These are phyloP conservation scores for Ceratocystis destructans DNA, from an alignment of 2,329 filamentous ascomycete species.

Conservation along the genomic window DNA sequence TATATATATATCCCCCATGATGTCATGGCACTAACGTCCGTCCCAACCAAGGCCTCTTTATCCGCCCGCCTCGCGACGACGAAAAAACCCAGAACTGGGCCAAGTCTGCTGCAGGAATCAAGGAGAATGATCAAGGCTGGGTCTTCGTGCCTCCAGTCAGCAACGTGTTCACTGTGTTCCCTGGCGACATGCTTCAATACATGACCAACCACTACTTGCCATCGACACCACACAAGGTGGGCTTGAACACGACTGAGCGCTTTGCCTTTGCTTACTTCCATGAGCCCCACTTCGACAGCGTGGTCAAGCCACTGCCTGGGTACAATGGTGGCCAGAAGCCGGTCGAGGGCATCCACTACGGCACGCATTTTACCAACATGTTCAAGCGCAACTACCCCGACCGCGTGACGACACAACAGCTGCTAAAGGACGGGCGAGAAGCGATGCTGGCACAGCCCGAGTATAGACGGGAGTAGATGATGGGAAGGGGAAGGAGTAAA, in stretches of 20 bases:
- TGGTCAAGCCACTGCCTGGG: conserved; percentile 31
- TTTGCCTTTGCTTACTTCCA: conserved; percentile 40
- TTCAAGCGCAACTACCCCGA: conserved; percentile 37
- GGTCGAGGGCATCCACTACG: conserved; percentile 34
- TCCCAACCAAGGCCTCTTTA: conserved; percentile 27
- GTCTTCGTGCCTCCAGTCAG: conserved; percentile 34
- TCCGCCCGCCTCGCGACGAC: conserved; percentile 30
- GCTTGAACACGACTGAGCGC: conserved; percentile 34
- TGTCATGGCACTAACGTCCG: conserved; percentile 21
- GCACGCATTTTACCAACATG: conserved; percentile 41
- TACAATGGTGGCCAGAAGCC: conserved; percentile 26
- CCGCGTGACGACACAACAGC: conserved; percentile 31
- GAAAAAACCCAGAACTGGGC: conserved; percentile 35
- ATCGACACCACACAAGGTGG: conserved; percentile 38
- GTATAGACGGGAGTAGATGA: conserved; percentile 22
- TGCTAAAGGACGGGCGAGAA: conserved; percentile 27
- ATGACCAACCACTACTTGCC: conserved; percentile 33
- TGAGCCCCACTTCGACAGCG: conserved; percentile 36
- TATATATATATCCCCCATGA: neutral
- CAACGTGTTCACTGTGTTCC: conserved; percentile 37
- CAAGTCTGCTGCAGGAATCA: conserved; percentile 31
- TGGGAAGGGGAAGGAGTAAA: too few relatives aligned
- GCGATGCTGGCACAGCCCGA: conserved; percentile 22
- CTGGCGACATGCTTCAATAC: conserved; percentile 40
- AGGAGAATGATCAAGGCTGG: conserved; percentile 34